Evolutionary conservation across 2,329 filamentous ascomycete species (phyloP), one percentile per base, ranked within the genome.

Genomic region (Taxawa tesnikishii): DNA sequence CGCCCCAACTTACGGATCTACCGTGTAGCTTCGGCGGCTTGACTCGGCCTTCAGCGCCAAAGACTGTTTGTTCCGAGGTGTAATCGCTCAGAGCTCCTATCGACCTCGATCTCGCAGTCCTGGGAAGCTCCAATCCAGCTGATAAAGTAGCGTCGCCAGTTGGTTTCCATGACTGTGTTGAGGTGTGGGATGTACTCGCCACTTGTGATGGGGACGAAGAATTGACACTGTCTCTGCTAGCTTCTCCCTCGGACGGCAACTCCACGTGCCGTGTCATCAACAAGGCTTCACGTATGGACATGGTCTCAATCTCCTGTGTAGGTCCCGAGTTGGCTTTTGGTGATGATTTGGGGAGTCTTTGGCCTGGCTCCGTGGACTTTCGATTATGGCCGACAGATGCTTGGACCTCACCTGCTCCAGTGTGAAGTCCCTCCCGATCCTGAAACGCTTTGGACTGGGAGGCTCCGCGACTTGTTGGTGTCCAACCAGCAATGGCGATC

Each of bases 371-470:
- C 44, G 37, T 44, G 55, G 55, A 31, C 55, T 58, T 29, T 62
- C 58, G 10, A 58, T 48, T 4, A 62, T 60, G 5, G 58, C 49
- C 3, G 53, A 55, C 5, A 56, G 44, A 32, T 49, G 45, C 37
- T 48, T 50, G 19, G 8, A n/a, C 8, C n/a, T 8, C 8, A n/a
- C 19, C n/a, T 23, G 19, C n/a, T 23, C n/a, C 8, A 23, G 19
- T 23, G 19, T 8, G 2, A 23, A 23, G n/a, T 23, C n/a, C 19
- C 19, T 23, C 8, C 19, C n/a, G 8, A 23, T 23, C 8, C 19
- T 8, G n/a, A n/a, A 23, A 23, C 19, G 19, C 19, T 23, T 23
- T 8, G 19, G 19, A 23, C 19, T 23, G 8, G 8, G 8, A n/a
- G 8, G 19, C n/a, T 23, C n/a, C 19, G 8, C 19, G 19, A 8